Conservation (phyloP, 2,329 filamentous ascomycete species). For the Teratosphaeria gauchensis region DNA sequence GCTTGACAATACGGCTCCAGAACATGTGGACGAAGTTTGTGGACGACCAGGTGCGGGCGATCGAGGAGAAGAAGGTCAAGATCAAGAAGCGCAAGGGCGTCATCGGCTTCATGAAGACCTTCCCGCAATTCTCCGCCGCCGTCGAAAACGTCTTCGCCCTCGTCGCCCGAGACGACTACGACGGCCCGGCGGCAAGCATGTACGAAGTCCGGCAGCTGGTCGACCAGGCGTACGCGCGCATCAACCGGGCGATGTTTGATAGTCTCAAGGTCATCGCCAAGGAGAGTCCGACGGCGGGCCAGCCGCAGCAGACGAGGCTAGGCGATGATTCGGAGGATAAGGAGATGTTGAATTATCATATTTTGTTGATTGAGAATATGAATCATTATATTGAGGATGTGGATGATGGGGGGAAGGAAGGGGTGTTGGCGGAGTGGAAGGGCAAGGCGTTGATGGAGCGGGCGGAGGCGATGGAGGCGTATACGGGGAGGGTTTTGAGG, state of each 20-base stretch:
- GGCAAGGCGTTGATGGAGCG: constrained; percentile 69
- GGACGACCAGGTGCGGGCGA: constrained; percentile 87
- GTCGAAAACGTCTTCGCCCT: constrained; percentile 71
- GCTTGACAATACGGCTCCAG: constrained; percentile 63
- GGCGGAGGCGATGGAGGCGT: constrained; percentile 75
- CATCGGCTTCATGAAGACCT: constrained; percentile 88
- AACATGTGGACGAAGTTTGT: constrained; percentile 78
- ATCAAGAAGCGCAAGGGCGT: constrained; percentile 97
- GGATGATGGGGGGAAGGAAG: constrained; percentile 53
- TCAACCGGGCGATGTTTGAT: constrained; percentile 95
- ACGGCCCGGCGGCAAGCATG: constrained; percentile 41
- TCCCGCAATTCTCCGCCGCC: constrained; percentile 73
- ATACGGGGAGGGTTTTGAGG: constrained; percentile 79
- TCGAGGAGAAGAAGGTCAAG: constrained; percentile 97
- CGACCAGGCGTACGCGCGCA: constrained; percentile 76
- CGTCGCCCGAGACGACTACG: constrained; percentile 33
- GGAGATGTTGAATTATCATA: constrained; percentile 93
- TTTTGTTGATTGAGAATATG: constrained; percentile 97
- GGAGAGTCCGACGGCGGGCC: constrained; percentile 50
- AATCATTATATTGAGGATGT: constrained; percentile 94
- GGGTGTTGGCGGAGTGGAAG: constrained; percentile 75
- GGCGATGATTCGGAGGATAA: constrained; percentile 75
- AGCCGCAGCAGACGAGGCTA: constrained; percentile 29
- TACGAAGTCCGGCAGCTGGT: constrained; percentile 63
- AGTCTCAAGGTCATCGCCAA: constrained; percentile 89